Conservation (phyloP, 805 yeast genomes). For the Nakazawaea pomicola region DNA sequence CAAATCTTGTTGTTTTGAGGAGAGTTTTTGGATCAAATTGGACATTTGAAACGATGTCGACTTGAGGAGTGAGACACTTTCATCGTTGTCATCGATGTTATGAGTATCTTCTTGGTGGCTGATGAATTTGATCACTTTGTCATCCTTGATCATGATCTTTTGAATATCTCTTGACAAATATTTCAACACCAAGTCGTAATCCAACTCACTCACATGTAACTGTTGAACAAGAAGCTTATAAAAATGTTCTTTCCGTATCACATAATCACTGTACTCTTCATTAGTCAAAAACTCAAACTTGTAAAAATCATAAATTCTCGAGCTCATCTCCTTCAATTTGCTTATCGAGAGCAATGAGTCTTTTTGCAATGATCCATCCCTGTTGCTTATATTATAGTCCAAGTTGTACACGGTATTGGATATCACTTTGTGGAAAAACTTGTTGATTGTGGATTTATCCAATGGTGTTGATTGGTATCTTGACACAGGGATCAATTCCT, state of each 20-base stretch:
- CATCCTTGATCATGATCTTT: constrained; percentile 1
- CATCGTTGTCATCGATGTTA: constrained; percentile 3
- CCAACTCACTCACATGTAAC: background rate
- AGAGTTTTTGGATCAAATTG: constrained; percentile 1
- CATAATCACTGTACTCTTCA: constrained; percentile 9
- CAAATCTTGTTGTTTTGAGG: background rate
- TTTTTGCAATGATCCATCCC: background rate
- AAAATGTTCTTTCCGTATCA: constrained; percentile 5
- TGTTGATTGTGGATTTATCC: background rate
- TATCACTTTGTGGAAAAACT: background rate
- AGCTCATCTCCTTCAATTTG: background rate
- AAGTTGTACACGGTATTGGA: background rate
- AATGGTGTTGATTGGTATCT: constrained; percentile 2
- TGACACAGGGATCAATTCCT: background rate
- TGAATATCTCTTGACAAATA: constrained; percentile 7
- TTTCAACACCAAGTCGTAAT: constrained; percentile 3
- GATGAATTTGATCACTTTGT: constrained; percentile 5
- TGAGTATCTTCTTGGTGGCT: background rate
- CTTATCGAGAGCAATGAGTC: constrained; percentile 1
- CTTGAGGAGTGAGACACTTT: constrained; percentile 1
- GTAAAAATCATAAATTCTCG: constrained; percentile 3
- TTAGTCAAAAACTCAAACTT: constrained; percentile 2
- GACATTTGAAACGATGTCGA: background rate
- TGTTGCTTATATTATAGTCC: constrained; percentile 1
- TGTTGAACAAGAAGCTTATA: background rate